Percentiles rank a stretch among this genome's conserved stretches.
These are phyloP conservation scores for Leishmania turanica DNA, from an alignment of 208 protist genomes.

Conservation along the genomic window DNA sequence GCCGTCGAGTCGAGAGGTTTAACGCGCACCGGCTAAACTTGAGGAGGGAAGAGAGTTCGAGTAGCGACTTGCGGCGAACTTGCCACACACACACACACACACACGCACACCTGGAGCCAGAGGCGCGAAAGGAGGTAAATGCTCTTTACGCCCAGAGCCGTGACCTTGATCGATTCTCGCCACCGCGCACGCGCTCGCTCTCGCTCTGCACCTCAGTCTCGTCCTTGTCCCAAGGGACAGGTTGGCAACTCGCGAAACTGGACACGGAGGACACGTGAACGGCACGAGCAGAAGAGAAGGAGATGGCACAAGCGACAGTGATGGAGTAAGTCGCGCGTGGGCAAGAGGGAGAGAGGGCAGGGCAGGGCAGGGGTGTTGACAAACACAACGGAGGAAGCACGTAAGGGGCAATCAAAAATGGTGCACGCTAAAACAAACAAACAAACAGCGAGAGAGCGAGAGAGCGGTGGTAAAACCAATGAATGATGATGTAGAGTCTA, in stretches of 20 bases:
- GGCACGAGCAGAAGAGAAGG: not conserved
- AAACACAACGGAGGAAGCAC: conserved; percentile 4
- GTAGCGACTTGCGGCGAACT: too few species aligned
- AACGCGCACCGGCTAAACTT: too few species aligned
- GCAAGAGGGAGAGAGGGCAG: not conserved
- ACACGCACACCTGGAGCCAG: too few species aligned
- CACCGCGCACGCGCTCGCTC: not conserved
- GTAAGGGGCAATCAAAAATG: too few species aligned
- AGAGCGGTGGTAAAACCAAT: not conserved
- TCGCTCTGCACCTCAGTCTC: not conserved
- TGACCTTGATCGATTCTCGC: not conserved
- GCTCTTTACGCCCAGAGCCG: not conserved
- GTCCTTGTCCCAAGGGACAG: not conserved
- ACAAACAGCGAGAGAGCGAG: too few species aligned
- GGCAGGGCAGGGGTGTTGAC: not conserved
- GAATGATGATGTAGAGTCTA: not conserved
- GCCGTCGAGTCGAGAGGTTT: not conserved
- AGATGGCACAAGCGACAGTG: not conserved
- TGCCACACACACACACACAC: too few species aligned
- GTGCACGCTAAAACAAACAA: not conserved
- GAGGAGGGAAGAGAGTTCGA: too few species aligned
- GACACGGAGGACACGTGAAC: not conserved
- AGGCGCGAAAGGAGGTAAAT: not conserved
- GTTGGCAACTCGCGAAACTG: not conserved
- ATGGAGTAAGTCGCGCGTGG: conserved; percentile 1